phyloP scores from a whole-genome alignment of 2,329 filamentous ascomycete species.

The Cladosporium sp. region DNA sequence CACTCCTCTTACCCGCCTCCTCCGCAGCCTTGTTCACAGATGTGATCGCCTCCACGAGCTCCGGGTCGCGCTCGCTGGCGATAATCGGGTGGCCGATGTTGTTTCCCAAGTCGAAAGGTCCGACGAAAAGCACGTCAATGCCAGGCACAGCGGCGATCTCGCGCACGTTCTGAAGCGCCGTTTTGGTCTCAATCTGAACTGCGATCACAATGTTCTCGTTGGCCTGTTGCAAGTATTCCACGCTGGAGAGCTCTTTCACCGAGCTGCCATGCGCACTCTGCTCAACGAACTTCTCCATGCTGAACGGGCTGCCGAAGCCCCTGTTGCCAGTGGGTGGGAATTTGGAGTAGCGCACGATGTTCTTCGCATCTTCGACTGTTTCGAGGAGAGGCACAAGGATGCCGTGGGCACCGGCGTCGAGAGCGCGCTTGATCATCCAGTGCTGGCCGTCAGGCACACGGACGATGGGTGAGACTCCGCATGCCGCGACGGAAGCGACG shows the following conservation, averaged over 20 bases:
- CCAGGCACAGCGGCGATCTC: constrained; percentile 55
- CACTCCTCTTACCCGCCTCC: constrained; percentile 54
- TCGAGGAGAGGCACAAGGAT: constrained; percentile 51
- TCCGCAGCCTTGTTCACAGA: constrained; percentile 54
- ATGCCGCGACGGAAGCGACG: constrained; percentile 50
- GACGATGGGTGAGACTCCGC: constrained; percentile 47
- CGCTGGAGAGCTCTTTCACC: constrained; percentile 28
- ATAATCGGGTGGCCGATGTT: constrained; percentile 57
- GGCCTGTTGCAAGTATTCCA: constrained; percentile 56
- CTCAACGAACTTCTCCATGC: constrained; percentile 38
- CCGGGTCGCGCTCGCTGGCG: constrained; percentile 47
- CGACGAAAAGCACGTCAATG: constrained; percentile 55
- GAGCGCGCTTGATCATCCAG: constrained; percentile 63
- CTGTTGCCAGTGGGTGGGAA: constrained; percentile 58
- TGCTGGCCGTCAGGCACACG: constrained; percentile 57
- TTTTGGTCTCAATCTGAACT: constrained; percentile 48
- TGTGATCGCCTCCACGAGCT: constrained; percentile 54
- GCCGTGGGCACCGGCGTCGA: constrained; percentile 61
- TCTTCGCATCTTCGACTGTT: constrained; percentile 51
- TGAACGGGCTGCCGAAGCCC: constrained; percentile 58
- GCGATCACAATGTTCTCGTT: constrained; percentile 55
- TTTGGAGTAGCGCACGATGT: constrained; percentile 54
- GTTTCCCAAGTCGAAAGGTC: constrained; percentile 59
- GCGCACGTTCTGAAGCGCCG: constrained; percentile 43
- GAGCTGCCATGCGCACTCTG: constrained; percentile 13